Evolutionary conservation across 768 basidiomycete species (phyloP).

Genomic region (Russula vinacea): DNA sequence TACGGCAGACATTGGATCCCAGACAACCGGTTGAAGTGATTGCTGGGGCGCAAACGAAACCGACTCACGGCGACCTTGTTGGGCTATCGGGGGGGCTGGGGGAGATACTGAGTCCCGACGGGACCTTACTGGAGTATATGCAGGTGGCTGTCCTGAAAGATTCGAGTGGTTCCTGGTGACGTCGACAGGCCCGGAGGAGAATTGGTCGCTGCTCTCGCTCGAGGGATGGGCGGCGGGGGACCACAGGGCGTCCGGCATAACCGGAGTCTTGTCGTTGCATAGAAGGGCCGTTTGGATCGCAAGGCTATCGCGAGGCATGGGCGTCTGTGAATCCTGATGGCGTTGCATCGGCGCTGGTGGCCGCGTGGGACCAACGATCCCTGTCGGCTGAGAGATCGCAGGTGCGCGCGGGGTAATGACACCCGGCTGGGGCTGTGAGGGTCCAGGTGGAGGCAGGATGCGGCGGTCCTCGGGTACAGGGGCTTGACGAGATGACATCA

Average conservation of each 20-base stretch:
- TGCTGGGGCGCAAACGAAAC: constrained; percentile 14
- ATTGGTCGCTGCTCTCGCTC: constrained; percentile 37
- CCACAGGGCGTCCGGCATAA: constrained; percentile 12
- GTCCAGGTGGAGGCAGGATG: constrained; percentile 18
- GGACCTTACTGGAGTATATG: constrained; percentile 8
- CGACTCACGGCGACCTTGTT: constrained; percentile 27
- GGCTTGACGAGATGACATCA: constrained; percentile 26
- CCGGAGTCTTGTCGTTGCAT: constrained; percentile 21
- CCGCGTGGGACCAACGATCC: constrained; percentile 13
- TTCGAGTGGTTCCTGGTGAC: constrained; percentile 14
- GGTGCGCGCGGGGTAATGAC: constrained; percentile 13
- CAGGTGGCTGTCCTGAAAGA: constrained; percentile 9
- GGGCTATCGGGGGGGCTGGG: neutral
- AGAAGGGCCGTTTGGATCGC: constrained; percentile 11
- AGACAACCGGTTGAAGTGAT: constrained; percentile 6
- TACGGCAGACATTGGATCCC: constrained; percentile 5
- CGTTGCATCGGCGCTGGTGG: constrained; percentile 14
- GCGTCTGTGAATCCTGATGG: constrained; percentile 20
- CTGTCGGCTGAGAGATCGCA: constrained; percentile 14
- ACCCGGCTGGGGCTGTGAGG: constrained; percentile 21
- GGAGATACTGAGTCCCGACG: constrained; percentile 14
- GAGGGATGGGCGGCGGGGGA: constrained; percentile 17
- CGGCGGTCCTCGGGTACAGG: constrained; percentile 26
- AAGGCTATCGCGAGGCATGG: constrained; percentile 27
- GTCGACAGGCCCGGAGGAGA: constrained; percentile 24